Conservation (phyloP, 345 rosid species). For the Lumnitzera racemosa region DNA sequence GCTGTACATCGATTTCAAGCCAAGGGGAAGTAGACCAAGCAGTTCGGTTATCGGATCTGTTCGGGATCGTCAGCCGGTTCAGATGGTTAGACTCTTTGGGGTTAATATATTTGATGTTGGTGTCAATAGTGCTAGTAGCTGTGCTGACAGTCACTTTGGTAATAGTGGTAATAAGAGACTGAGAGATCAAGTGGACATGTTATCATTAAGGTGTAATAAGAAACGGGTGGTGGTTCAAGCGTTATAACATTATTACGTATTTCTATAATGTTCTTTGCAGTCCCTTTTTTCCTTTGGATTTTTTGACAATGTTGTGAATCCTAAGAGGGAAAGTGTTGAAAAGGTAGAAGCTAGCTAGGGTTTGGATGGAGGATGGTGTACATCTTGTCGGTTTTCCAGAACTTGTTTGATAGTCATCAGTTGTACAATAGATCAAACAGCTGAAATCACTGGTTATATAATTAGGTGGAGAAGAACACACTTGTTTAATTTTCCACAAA, state of each 20-base stretch:
- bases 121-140: constrained; percentile 9
- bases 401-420: too few species aligned
- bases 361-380: too few species aligned
- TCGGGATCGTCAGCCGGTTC: constrained; percentile 29
- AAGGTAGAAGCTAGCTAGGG: too few species aligned
- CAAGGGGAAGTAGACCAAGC: constrained; percentile 19
- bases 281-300: not conserved
- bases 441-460: too few species aligned
- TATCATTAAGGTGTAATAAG: constrained; percentile 52
- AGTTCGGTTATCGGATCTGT: not conserved
- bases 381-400: too few species aligned
- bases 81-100: constrained; percentile 72
- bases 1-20: constrained; percentile 65
- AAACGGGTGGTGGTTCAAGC: constrained; percentile 61
- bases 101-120: constrained; percentile 57
- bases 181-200: constrained; percentile 46
- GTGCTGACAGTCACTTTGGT: constrained; percentile 17
- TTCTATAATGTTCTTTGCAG: not conserved
- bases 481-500: too few species aligned
- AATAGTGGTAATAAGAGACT: constrained; percentile 43
- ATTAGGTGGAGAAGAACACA: too few species aligned
- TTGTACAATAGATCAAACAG: too few species aligned
- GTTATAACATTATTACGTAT: constrained; percentile 36
- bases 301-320: not conserved
- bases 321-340: too few species aligned